phyloP scores from a whole-genome alignment of 2,329 filamentous ascomycete genomes.

The Cordyceps pruinosa region DNA sequence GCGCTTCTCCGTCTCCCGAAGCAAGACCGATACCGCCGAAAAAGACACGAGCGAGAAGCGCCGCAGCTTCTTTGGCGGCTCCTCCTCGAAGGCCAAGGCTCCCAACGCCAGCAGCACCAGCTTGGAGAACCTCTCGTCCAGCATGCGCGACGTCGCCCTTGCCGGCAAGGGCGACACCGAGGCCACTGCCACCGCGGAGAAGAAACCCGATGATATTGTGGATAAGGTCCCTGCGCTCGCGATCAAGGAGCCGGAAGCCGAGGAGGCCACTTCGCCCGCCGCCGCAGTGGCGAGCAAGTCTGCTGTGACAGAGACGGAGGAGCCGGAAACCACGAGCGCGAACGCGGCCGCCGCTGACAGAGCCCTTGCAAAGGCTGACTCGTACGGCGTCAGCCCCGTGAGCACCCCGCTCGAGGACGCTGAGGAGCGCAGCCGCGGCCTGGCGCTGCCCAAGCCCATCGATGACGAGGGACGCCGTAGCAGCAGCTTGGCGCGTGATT shows the following conservation, averaged over 20 bases:
- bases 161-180: slow-evolving; percentile 30
- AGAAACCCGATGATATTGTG: neutral
- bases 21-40: slow-evolving; percentile 29
- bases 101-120: slow-evolving; percentile 38
- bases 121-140: slow-evolving; percentile 34
- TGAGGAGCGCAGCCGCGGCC: slow-evolving; percentile 13
- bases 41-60: slow-evolving; percentile 21
- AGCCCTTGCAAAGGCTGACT: slow-evolving; percentile 19
- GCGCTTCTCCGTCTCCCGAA: slow-evolving; percentile 35
- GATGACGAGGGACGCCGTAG: slow-evolving; percentile 33
- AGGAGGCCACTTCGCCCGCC: neutral
- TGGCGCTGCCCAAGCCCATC: slow-evolving; percentile 26
- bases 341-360: neutral
- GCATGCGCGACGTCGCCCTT: slow-evolving; percentile 41
- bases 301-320: neutral
- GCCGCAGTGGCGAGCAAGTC: neutral
- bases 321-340: too few species aligned
- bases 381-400: slow-evolving; percentile 31
- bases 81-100: slow-evolving; percentile 27
- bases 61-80: slow-evolving; percentile 45
- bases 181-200: slow-evolving; percentile 14
- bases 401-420: slow-evolving; percentile 42
- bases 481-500: slow-evolving; percentile 49
- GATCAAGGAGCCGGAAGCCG: slow-evolving; percentile 22
- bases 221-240: slow-evolving; percentile 17